Conservation (phyloP, 2,329 filamentous ascomycete genomes). For the Juglanconis juglandina region DNA sequence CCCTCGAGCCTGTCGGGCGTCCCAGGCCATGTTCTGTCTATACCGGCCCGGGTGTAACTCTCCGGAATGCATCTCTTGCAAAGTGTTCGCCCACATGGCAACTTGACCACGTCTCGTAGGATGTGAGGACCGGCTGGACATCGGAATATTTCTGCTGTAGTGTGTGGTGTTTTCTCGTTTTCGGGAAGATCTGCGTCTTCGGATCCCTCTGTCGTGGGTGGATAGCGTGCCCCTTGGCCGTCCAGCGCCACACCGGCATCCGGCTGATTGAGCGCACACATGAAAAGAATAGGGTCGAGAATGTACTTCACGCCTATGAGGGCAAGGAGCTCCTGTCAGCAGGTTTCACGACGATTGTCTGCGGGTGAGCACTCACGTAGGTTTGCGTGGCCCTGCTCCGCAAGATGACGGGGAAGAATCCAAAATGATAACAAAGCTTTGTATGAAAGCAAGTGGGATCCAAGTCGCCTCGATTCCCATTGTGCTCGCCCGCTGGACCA, state of each 20-base stretch:
- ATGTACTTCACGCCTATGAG: not conserved
- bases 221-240: constrained; percentile 4
- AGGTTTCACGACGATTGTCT: not conserved
- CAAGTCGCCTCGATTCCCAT: constrained; percentile 4
- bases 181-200: not conserved
- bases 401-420: not conserved
- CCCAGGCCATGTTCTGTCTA: constrained; percentile 61
- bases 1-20: constrained; percentile 63
- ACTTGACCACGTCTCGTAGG: constrained; percentile 64
- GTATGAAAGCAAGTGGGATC: not conserved
- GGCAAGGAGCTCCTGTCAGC: not conserved
- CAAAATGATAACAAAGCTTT: not conserved
- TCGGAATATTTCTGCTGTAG: constrained; percentile 65
- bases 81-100: constrained; percentile 78
- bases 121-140: constrained; percentile 71
- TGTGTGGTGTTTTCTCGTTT: constrained; percentile 4
- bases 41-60: constrained; percentile 60
- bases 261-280: constrained; percentile 8
- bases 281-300: constrained; percentile 1
- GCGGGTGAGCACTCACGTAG: not conserved
- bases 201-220: not conserved
- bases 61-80: constrained; percentile 73
- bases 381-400: not conserved
- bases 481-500: not conserved
- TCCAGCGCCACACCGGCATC: constrained; percentile 5